Conservation (phyloP, 176 grass and related monocot species). For the Bothriochloa decipiens region DNA sequence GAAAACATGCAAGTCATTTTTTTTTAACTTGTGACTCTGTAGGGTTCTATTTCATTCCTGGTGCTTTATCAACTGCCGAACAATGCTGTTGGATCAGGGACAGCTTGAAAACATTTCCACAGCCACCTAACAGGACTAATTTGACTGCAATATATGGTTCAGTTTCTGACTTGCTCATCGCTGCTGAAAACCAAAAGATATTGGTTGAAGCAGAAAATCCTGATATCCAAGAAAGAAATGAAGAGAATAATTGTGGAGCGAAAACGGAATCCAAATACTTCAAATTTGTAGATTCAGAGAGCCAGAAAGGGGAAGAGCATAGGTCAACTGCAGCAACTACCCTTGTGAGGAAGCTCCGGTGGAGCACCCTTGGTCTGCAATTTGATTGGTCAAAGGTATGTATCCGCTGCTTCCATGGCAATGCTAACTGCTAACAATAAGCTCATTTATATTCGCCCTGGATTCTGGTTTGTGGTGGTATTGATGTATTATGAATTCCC, state of each 20-base stretch:
- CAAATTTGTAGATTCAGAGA: constrained; percentile 42
- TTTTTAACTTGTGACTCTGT: constrained; percentile 21
- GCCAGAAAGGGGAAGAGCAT: constrained; percentile 11
- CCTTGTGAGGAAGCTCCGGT: constrained; percentile 82
- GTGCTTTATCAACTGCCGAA: constrained; percentile 62
- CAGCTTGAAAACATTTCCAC: constrained; percentile 80
- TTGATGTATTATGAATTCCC: neutral
- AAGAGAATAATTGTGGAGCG: constrained; percentile 6
- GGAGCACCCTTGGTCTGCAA: constrained; percentile 90
- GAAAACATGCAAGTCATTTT: neutral
- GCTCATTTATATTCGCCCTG: neutral
- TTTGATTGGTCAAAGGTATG: constrained; percentile 95
- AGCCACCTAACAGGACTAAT: constrained; percentile 92
- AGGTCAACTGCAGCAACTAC: constrained; percentile 54
- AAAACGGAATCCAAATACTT: constrained; percentile 29
- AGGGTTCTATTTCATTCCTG: constrained; percentile 94
- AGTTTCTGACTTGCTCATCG: constrained; percentile 66
- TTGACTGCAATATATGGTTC: constrained; percentile 70
- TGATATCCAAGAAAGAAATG: constrained; percentile 23
- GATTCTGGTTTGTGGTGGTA: neutral
- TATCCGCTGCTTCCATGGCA: neutral
- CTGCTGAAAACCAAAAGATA: constrained; percentile 60
- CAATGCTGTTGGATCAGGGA: constrained; percentile 86
- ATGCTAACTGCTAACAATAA: neutral
- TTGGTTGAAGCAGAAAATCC: constrained; percentile 55